Percentiles rank a stretch among this genome's conserved stretches.
These are phyloP conservation scores for Phytophthora kernoviae DNA, from an alignment of 352 stramenopile genomes.

Conservation along the genomic window DNA sequence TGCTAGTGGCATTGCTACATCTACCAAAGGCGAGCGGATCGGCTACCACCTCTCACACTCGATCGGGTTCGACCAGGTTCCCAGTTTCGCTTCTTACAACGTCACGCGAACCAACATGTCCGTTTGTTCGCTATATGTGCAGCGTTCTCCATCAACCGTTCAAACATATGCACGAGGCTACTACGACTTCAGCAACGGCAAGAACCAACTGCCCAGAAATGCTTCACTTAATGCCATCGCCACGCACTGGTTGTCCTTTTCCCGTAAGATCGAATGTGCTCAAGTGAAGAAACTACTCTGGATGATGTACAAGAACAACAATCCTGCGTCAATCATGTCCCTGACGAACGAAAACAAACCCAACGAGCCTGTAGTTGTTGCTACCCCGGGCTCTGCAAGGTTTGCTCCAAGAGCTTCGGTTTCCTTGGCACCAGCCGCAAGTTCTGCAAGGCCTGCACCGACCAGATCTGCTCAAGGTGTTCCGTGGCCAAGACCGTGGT, in stretches of 20 bases:
- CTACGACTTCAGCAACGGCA: conserved; percentile 31
- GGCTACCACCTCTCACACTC: conserved; percentile 57
- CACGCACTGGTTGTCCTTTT: conserved; percentile 20
- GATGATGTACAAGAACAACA: conserved; percentile 15
- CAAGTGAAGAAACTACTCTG: conserved; percentile 38
- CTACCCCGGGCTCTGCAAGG: conserved; percentile 16
- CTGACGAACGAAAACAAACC: conserved; percentile 11
- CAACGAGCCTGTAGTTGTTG: conserved; percentile 4
- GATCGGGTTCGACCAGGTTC: conserved; percentile 20
- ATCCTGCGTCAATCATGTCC: conserved; percentile 18
- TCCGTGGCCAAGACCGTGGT: conserved; percentile 22
- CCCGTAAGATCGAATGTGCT: conserved; percentile 26
- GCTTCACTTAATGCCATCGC: conserved; percentile 18
- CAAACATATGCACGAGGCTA: conserved; percentile 32
- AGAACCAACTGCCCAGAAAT: conserved; percentile 22
- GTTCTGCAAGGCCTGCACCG: conserved; percentile 22
- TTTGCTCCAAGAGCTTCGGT: conserved; percentile 8
- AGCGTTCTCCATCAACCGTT: conserved; percentile 6
- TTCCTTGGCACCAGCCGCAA: conserved; percentile 22
- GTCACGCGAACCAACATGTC: conserved; percentile 26
- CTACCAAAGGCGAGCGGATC: conserved; percentile 26
- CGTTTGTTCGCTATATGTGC: conserved; percentile 24
- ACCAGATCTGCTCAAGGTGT: conserved; percentile 25
- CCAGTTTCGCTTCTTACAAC: conserved; percentile 14
- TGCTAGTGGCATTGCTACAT: conserved; percentile 32